A percentile compares a stretch with the other conserved stretches of the same genome.
phyloP scores from a whole-genome alignment of 2,329 filamentous ascomycete genomes.

The Blastomyces emzantsi region DNA sequence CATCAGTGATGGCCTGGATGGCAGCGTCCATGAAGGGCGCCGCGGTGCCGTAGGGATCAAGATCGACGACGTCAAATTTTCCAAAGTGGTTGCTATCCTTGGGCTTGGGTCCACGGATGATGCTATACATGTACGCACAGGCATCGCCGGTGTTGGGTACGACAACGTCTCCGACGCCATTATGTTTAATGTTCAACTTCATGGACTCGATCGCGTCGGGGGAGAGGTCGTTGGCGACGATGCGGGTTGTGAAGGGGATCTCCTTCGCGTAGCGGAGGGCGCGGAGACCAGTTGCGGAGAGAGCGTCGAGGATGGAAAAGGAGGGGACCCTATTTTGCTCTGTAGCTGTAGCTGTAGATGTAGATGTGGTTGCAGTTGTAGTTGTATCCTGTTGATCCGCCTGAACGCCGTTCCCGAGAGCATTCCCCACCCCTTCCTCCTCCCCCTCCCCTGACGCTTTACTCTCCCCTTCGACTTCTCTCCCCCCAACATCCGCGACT shows the following conservation, averaged over 20 bases:
- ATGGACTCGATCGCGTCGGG: constrained; percentile 69
- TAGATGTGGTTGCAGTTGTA: constrained; percentile 1
- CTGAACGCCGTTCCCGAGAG: constrained; percentile 5
- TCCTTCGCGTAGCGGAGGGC: constrained; percentile 88
- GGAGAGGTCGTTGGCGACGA: constrained; percentile 87
- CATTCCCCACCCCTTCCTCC: constrained; percentile 5
- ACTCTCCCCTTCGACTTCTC: neutral
- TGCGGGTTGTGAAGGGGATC: constrained; percentile 69
- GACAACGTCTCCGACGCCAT: constrained; percentile 62
- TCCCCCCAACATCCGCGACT: constrained; percentile 14
- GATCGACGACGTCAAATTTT: constrained; percentile 87
- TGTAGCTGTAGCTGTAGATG: constrained; percentile 11
- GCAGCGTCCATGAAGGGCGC: constrained; percentile 88
- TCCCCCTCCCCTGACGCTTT: constrained; percentile 5
- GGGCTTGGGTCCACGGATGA: constrained; percentile 43
- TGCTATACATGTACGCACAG: constrained; percentile 79
- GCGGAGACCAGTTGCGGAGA: constrained; percentile 87
- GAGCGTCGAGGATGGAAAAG: constrained; percentile 85
- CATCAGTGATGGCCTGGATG: constrained; percentile 76
- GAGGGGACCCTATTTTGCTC: constrained; percentile 31
- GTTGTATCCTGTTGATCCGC: constrained; percentile 6
- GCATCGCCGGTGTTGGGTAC: constrained; percentile 71
- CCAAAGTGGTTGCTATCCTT: constrained; percentile 30
- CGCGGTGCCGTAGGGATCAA: constrained; percentile 92
- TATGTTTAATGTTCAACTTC: constrained; percentile 74